Percentiles rank a stretch among this genome's conserved stretches.
Conservation (phyloP, 163 green algal genomes). For the Scenedesmus sp. region DNA sequence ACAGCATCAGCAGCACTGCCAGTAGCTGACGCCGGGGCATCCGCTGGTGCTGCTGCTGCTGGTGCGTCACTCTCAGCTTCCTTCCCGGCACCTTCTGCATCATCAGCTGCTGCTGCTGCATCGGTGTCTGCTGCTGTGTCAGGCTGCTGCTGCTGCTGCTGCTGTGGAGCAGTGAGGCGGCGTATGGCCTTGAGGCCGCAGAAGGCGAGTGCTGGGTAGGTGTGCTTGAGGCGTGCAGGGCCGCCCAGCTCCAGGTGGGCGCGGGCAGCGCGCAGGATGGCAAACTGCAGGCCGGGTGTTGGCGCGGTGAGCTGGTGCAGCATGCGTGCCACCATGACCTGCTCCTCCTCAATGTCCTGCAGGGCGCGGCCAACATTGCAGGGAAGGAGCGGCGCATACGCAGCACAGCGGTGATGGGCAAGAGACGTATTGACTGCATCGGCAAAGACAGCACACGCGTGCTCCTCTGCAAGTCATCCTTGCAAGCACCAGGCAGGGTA, state of each 20-base stretch:
- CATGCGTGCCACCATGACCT: constrained; percentile 88
- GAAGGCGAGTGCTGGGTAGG: constrained; percentile 87
- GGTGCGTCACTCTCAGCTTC: not conserved
- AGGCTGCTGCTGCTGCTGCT: not conserved
- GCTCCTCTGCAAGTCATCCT: too few species aligned
- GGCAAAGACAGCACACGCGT: too few species aligned
- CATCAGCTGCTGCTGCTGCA: not conserved
- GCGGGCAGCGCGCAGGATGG: constrained; percentile 70
- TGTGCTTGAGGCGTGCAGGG: constrained; percentile 77
- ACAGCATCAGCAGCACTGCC: not conserved
- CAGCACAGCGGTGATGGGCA: not conserved
- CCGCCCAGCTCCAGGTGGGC: constrained; percentile 77
- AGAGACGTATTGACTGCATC: too few species aligned
- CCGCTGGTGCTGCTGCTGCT: constrained; percentile 24
- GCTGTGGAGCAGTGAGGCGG: not conserved
- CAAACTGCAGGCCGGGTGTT: constrained; percentile 73
- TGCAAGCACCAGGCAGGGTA: too few species aligned
- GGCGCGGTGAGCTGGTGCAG: constrained; percentile 82
- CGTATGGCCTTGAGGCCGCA: constrained; percentile 65
- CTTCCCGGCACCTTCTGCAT: not conserved
- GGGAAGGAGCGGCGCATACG: not conserved
- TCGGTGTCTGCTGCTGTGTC: not conserved
- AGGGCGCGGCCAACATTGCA: not conserved
- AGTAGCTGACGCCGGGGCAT: not conserved
- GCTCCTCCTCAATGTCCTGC: constrained; percentile 92